Evolutionary conservation across 1,284 basidiomycete genomes (phyloP), one percentile per base, ranked within the genome.

Genomic region (Mycena sp.): DNA sequence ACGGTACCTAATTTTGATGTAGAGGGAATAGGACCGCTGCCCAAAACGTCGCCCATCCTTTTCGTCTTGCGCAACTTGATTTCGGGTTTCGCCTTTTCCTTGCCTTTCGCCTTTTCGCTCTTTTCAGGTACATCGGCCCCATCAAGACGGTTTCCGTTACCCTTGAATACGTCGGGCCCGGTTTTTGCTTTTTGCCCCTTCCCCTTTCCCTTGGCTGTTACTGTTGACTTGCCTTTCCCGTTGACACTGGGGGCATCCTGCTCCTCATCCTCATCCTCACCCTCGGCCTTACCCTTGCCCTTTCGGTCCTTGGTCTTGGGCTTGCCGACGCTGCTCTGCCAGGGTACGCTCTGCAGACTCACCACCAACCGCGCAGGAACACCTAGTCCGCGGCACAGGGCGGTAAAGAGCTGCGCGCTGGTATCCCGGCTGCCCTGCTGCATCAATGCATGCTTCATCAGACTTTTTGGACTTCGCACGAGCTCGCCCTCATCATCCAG

Each of bases 351-450:
- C 76, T 99, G 97, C 40, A 99, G 76, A 71, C 94, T 97, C 63
- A 93, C 90, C 16, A 99, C 92, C 40, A 99, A 82, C 26, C 98
- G 84, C 2, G 95, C 87, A 0, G 96, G 96, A 21, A 99, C 89
- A 14, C 91, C 92, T 10, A 98, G 83, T 4, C 91, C 92, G 17
- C 98, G 85, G 73, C 95, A 96, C 0, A 98, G 81, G 0, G 93
- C 89, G 11, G 95, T 97, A 73, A 99, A 99, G 6, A 99, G 84
- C 71, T 97, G 94, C 0, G 95, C 92, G 63, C 93, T 94, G 38
- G 90, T 87, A 76, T 99, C 97, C 63, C 94, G 84, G 21, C 91
- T 94, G 3, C 96, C 98, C 59, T 81, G 83, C 61, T 86, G 85
- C 82, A 91, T 89, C 16, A 97, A 78, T 0, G 90, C 90, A 72